Conservation (phyloP, 1,284 basidiomycete genomes). For the Hemileia vastatrix region DNA sequence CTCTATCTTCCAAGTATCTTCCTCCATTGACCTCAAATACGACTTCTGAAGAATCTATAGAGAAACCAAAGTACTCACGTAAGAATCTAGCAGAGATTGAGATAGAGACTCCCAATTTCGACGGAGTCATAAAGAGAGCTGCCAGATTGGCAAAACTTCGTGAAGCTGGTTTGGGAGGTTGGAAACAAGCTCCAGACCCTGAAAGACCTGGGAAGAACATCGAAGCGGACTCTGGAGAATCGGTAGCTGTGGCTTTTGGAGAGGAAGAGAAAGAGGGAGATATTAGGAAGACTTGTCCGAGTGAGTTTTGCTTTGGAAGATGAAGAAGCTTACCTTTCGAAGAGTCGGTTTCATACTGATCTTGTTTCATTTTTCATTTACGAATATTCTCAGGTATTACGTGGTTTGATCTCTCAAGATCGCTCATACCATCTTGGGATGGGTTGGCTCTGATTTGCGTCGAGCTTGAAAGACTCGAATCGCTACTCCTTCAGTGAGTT, state of each 20-base stretch:
- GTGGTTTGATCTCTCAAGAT: conserved; percentile 71
- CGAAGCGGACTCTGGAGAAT: conserved; percentile 12
- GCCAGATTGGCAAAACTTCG: conserved; percentile 58
- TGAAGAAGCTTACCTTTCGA: not conserved
- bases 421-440: conserved; percentile 64
- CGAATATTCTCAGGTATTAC: conserved; percentile 54
- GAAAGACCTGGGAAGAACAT: conserved; percentile 7
- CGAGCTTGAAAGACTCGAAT: conserved; percentile 57
- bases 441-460: conserved; percentile 57
- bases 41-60: conserved; percentile 65
- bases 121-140: conserved; percentile 64
- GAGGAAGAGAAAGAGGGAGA: conserved; percentile 52
- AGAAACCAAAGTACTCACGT: conserved; percentile 48
- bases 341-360: not conserved
- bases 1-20: conserved; percentile 50
- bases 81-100: conserved; percentile 51
- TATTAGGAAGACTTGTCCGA: conserved; percentile 57
- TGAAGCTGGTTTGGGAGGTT: conserved; percentile 68
- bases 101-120: conserved; percentile 74
- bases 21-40: not conserved
- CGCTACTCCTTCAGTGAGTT: conserved; percentile 64
- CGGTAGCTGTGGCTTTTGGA: conserved; percentile 52
- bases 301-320: conserved; percentile 49
- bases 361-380: conserved; percentile 16
- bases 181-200: not conserved